phyloP scores from a whole-genome alignment of 2,329 filamentous ascomycete genomes.

The Penicillium palitans region DNA sequence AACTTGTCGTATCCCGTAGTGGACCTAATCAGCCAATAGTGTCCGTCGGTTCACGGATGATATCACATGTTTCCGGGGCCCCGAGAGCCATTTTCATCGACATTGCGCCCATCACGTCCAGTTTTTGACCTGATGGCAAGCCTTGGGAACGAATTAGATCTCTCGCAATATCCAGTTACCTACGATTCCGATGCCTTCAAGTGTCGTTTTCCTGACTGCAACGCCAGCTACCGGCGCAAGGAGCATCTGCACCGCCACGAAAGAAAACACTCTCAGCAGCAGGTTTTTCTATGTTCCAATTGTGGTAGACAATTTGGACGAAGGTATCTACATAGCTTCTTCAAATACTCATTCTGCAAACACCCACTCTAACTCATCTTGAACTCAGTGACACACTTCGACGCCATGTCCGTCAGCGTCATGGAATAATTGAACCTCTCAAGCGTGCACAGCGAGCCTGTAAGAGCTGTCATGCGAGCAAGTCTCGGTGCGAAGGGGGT shows the following conservation, averaged over 20 bases:
- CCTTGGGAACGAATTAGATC: neutral
- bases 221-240: slow-evolving; percentile 26
- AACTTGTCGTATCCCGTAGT: neutral
- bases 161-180: neutral
- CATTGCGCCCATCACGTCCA: neutral
- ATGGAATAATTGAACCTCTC: slow-evolving; percentile 13
- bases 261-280: slow-evolving; percentile 18
- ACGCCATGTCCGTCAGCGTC: slow-evolving; percentile 25
- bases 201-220: slow-evolving; percentile 18
- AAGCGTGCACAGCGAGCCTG: slow-evolving; percentile 21
- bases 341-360: neutral
- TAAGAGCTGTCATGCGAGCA: slow-evolving; percentile 17
- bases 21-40: neutral
- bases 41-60: neutral
- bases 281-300: slow-evolving; percentile 14
- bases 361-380: neutral
- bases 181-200: neutral
- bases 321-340: slow-evolving; percentile 14
- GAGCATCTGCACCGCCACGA: slow-evolving; percentile 29
- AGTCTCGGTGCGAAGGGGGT: slow-evolving; percentile 24
- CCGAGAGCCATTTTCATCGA: neutral
- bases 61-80: no score
- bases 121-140: neutral
- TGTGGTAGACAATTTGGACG: slow-evolving; percentile 21
- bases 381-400: slow-evolving; percentile 29